Percentiles rank a stretch among this genome's conserved stretches.
Evolutionary conservation across 306 rosid genomes (phyloP).

Genomic region (Cercis canadensis): DNA sequence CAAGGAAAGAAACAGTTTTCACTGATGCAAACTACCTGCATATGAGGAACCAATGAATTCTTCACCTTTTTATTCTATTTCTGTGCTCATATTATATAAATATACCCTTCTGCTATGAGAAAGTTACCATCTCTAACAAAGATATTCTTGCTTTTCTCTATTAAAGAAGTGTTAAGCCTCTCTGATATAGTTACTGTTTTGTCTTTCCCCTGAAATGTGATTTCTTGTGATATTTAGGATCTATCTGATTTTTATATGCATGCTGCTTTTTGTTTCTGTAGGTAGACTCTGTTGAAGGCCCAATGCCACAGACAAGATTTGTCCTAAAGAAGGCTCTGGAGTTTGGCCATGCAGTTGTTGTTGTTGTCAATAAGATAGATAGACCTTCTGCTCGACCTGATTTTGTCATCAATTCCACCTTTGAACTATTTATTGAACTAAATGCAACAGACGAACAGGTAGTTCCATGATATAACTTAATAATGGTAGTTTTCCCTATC

Average conservation of each 20-base stretch:
- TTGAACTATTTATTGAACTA: slow-evolving; percentile 94
- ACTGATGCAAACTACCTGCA: slow-evolving; percentile 2
- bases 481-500: slow-evolving; percentile 3
- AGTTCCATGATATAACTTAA: slow-evolving; percentile 32
- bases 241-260: slow-evolving; percentile 14
- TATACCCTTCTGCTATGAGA: slow-evolving; percentile 1
- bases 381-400: slow-evolving; percentile 97
- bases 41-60: neutral
- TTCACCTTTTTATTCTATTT: slow-evolving; percentile 12
- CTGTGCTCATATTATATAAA: slow-evolving; percentile 13
- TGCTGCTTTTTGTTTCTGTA: slow-evolving; percentile 46
- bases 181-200: neutral
- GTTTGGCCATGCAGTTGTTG: slow-evolving; percentile 97
- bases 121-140: slow-evolving; percentile 5
- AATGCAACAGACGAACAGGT: slow-evolving; percentile 99
- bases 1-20: slow-evolving; percentile 8
- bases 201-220: slow-evolving; percentile 14
- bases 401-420: slow-evolving; percentile 88
- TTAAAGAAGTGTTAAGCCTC: slow-evolving; percentile 9
- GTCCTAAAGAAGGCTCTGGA: slow-evolving; percentile 98
- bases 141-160: slow-evolving; percentile 18
- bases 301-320: slow-evolving; percentile 99
- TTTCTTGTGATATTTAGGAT: slow-evolving; percentile 25
- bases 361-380: slow-evolving; percentile 96
- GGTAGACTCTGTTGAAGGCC: slow-evolving; percentile 99